Conservation (phyloP, 1,284 basidiomycete genomes). For the Coniferiporia weirii region DNA sequence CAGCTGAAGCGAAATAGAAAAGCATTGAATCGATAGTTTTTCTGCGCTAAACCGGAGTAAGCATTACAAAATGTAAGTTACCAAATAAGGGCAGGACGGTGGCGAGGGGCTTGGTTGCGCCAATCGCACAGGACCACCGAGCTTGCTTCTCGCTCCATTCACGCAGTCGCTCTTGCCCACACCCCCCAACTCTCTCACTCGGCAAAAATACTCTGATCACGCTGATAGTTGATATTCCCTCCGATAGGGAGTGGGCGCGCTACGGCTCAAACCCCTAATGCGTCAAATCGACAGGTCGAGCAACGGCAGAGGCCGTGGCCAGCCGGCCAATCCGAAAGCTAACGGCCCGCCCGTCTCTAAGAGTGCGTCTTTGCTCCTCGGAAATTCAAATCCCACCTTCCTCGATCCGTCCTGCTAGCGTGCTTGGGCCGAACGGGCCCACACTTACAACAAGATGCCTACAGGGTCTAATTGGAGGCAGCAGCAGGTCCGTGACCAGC, state of each 20-base stretch:
- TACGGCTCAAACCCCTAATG: neutral
- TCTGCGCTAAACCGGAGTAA: no score
- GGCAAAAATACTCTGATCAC: neutral
- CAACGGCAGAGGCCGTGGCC: neutral
- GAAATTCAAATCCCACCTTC: neutral
- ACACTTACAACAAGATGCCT: neutral
- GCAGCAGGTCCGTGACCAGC: constrained; percentile 17
- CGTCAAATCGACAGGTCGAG: neutral
- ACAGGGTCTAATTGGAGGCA: constrained; percentile 18
- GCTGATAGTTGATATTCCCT: neutral
- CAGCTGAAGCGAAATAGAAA: no score
- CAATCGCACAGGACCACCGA: neutral
- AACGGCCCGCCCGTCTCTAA: neutral
- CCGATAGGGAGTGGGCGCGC: neutral
- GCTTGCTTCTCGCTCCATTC: neutral
- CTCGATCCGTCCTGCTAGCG: neutral
- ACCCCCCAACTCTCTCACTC: neutral
- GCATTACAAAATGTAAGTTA: no score
- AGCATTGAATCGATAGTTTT: no score
- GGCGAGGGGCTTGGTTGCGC: neutral
- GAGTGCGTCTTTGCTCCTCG: neutral
- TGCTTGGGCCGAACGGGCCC: neutral
- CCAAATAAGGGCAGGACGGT: no score
- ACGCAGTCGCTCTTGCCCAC: neutral
- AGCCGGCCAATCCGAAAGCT: neutral